Evolutionary conservation across 2,329 filamentous ascomycete genomes (phyloP).

Genomic region (Berkeleyomyces basicola): DNA sequence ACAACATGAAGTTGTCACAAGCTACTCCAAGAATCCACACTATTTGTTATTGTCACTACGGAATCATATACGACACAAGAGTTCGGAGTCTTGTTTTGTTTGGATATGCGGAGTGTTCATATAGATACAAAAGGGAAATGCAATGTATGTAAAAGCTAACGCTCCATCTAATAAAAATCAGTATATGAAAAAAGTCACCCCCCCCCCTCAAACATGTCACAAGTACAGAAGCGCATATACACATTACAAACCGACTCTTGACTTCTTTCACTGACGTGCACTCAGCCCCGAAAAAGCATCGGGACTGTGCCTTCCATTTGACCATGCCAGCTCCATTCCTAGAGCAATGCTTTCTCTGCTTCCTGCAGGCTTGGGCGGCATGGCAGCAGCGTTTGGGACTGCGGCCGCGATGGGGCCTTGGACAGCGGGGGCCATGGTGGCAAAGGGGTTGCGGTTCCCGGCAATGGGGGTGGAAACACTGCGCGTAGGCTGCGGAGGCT

Average conservation of each 20-base stretch:
- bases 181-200: background rate
- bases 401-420: constrained; percentile 15
- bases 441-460: constrained; percentile 42
- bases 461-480: constrained; percentile 22
- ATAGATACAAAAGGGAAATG: background rate
- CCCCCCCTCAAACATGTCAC: background rate
- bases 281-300: constrained; percentile 67
- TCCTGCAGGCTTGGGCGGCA: constrained; percentile 4
- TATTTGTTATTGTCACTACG: too few relatives aligned
- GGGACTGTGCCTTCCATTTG: constrained; percentile 57
- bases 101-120: too few relatives aligned
- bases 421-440: constrained; percentile 20
- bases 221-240: background rate
- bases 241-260: background rate
- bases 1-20: too few relatives aligned
- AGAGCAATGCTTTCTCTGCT: constrained; percentile 58
- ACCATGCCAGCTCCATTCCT: constrained; percentile 47
- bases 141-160: background rate
- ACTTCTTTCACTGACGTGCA: constrained; percentile 29
- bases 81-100: too few relatives aligned
- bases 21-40: too few relatives aligned
- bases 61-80: too few relatives aligned
- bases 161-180: background rate
- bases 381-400: constrained; percentile 24
- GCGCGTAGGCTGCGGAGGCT: constrained; percentile 16